Base-by-base conservation (phyloP, 139 green algal species). In the Mychonastes homosphaera region DNA sequence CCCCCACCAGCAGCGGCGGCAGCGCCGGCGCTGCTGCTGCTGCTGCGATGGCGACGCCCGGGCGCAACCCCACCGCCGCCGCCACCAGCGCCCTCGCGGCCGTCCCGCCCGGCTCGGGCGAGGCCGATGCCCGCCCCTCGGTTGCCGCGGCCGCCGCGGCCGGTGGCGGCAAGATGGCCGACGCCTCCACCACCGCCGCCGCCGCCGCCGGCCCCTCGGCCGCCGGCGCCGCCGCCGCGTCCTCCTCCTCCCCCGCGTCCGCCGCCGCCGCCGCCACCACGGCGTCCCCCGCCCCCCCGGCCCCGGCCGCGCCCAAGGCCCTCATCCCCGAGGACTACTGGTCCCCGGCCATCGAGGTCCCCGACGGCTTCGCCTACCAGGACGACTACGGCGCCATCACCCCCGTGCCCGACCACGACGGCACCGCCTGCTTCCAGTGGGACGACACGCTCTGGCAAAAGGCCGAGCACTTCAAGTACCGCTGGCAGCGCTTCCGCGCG, bases 401-500 rank as follows among this genome's bases (percentile, higher is more conserved):
- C 0, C 65, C 61, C 15, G 40, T 83, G 4, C 85, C 88, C 13
- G 72, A 79, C 19, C 85, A 94, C 60, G 84, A 95, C 62, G 88
- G 88, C 46, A 95, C 88, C 0, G 79, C 88, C 55, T 91, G 82
- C 68, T 76, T 95, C 16, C 78, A 85, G 56, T 90, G 79, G 79
- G 88, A 95, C 59, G 60, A 87, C 24, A 76, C 72, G 24, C 75
- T 95, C 21, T 89, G 85, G 81, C 75, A 39, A 33, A 77, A 89
- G 32, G 81, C 77, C 2, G 84, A 90, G 48, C 88, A 95, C 75
- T 94, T 95, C 82, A 84, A 73, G 78, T 93, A 92, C 67, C 85
- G 87, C 38, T 95, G 85, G 85, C 79, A 85, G 60, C 62, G 84
- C 35, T 89, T 90, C 74, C 77, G 78, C 26, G 75, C 75, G 53